Conservation (phyloP, 2,329 filamentous ascomycete genomes). For the Tolypocladium endophyticum region DNA sequence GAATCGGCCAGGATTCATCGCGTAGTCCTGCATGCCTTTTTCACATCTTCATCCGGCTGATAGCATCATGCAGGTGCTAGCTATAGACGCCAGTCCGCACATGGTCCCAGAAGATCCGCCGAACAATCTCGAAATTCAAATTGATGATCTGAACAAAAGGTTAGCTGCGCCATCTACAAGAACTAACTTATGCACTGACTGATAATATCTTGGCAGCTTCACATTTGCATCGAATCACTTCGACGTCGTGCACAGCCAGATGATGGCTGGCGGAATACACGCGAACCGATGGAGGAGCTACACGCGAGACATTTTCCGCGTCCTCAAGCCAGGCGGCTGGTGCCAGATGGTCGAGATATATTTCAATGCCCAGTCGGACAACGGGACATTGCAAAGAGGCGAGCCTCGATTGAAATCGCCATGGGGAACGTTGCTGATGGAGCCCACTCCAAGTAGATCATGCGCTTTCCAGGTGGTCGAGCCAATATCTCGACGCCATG, state of each 20-base stretch:
- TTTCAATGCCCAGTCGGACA: conserved; percentile 76
- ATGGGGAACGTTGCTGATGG: conserved; percentile 1
- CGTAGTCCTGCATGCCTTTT: not conserved
- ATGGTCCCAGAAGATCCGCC: conserved; percentile 55
- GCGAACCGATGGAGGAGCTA: conserved; percentile 64
- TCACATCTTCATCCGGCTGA: not conserved
- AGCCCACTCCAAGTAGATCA: conserved; percentile 32
- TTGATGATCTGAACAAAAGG: conserved; percentile 62
- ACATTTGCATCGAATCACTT: conserved; percentile 63
- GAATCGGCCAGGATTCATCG: not conserved
- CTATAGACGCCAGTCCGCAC: conserved; percentile 61
- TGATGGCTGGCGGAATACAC: conserved; percentile 63
- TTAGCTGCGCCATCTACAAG: conserved; percentile 16
- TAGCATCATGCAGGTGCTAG: conserved; percentile 46
- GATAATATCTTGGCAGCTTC: conserved; percentile 31
- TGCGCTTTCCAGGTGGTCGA: conserved; percentile 59
- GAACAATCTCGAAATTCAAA: conserved; percentile 58
- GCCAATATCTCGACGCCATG: conserved; percentile 49
- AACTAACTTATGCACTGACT: not conserved
- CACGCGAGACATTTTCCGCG: conserved; percentile 61
- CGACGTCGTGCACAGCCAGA: conserved; percentile 72
- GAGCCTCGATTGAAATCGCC: conserved; percentile 10
- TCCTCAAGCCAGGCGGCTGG: conserved; percentile 71
- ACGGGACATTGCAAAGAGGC: conserved; percentile 62
- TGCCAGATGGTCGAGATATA: conserved; percentile 84